These are phyloP conservation scores for Bonia amplexicaulis DNA, from an alignment of 176 grass and related monocot species.

Conservation along the genomic window DNA sequence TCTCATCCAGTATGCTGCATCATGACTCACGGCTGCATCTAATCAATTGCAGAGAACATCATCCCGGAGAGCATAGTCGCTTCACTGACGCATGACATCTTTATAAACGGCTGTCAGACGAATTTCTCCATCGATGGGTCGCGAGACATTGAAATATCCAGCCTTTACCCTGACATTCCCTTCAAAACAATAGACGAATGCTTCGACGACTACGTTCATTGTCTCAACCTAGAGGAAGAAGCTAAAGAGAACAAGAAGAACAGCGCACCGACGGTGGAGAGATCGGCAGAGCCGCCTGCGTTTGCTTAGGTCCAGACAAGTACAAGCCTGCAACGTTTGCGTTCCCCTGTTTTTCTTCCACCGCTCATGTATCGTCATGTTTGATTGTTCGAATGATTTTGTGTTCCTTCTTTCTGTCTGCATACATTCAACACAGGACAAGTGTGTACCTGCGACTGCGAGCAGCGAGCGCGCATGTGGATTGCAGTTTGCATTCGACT, in stretches of 20 bases:
- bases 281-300: neutral
- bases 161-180: slow-evolving; percentile 50
- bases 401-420: neutral
- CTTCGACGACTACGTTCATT: slow-evolving; percentile 47
- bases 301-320: neutral
- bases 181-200: slow-evolving; percentile 61
- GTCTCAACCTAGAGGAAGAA: slow-evolving; percentile 17
- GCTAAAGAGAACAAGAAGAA: slow-evolving; percentile 22
- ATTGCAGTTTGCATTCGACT: neutral
- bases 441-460: neutral
- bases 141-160: slow-evolving; percentile 48
- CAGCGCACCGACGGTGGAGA: slow-evolving; percentile 9
- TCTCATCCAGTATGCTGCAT: neutral
- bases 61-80: slow-evolving; percentile 73
- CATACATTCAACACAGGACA: neutral
- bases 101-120: slow-evolving; percentile 74
- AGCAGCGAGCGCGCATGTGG: neutral
- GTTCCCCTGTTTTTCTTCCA: neutral
- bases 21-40: neutral
- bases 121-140: slow-evolving; percentile 38
- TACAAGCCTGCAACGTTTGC: neutral
- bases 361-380: neutral
- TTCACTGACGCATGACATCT: slow-evolving; percentile 79
- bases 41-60: slow-evolving; percentile 46
- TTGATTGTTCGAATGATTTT: neutral